A percentile compares a stretch with the other conserved stretches of the same genome.
These are phyloP conservation scores for Hirsutella minnesotensis DNA, from an alignment of 2,329 filamentous ascomycete genomes.

Conservation along the genomic window DNA sequence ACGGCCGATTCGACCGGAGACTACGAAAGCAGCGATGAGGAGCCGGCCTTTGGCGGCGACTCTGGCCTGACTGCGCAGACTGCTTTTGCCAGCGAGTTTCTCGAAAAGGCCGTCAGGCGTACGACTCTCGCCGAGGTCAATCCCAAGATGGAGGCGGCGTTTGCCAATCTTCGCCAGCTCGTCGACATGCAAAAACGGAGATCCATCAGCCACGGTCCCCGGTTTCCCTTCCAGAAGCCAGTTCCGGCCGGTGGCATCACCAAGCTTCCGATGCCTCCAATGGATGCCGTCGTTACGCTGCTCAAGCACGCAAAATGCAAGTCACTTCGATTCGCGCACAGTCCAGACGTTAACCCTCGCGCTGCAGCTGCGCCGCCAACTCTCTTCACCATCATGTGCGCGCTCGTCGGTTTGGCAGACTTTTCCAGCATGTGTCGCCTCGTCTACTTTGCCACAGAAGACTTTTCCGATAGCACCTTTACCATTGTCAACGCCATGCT, in stretches of 20 bases:
- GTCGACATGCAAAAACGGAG: conserved; percentile 36
- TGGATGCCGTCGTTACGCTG: conserved; percentile 34
- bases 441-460: conserved; percentile 40
- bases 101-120: conserved; percentile 38
- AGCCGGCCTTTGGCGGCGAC: conserved; percentile 33
- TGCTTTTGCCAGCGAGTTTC: conserved; percentile 41
- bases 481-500: conserved; percentile 37
- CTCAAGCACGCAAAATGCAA: conserved; percentile 36
- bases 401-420: conserved; percentile 35
- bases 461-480: conserved; percentile 36
- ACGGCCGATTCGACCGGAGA: conserved; percentile 18
- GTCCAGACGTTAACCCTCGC: not conserved
- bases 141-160: conserved; percentile 39
- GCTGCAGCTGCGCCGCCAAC: conserved; percentile 29
- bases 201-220: conserved; percentile 27
- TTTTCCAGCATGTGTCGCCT: conserved; percentile 36
- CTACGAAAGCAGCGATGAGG: conserved; percentile 26
- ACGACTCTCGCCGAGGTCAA: conserved; percentile 32
- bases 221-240: conserved; percentile 32
- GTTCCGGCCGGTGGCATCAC: conserved; percentile 32
- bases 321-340: not conserved
- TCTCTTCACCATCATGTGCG: conserved; percentile 38
- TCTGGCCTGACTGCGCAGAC: conserved; percentile 37
- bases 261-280: conserved; percentile 44
- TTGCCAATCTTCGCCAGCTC: conserved; percentile 39